Evolutionary conservation across 2,329 filamentous ascomycete species (phyloP).

Genomic region (Scytalidium sp.): DNA sequence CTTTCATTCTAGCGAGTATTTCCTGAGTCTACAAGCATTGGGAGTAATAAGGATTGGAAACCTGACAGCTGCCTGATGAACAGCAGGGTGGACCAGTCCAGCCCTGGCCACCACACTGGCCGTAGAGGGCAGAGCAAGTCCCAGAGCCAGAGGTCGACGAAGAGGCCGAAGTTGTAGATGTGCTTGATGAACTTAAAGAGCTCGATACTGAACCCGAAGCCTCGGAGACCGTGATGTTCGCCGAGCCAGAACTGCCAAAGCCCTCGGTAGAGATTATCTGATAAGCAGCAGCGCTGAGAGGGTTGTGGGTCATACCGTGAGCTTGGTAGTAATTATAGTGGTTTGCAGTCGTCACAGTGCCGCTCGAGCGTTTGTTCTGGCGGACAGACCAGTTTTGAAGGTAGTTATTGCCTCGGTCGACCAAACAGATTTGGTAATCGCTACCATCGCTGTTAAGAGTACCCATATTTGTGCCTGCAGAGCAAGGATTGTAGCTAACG

Average conservation of each 20-base stretch:
- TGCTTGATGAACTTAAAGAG: neutral
- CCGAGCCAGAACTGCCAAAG: constrained; percentile 45
- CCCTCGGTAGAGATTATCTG: constrained; percentile 53
- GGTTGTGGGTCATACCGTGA: constrained; percentile 35
- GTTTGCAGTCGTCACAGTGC: constrained; percentile 44
- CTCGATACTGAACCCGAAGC: neutral
- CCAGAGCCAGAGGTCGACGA: neutral
- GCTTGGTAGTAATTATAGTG: constrained; percentile 52
- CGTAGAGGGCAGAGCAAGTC: neutral
- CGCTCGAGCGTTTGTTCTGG: constrained; percentile 43
- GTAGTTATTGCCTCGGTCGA: constrained; percentile 35
- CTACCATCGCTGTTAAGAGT: constrained; percentile 48
- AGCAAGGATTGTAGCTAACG: constrained; percentile 32
- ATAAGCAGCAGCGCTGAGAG: constrained; percentile 43
- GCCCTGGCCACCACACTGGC: constrained; percentile 5
- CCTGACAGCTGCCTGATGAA: constrained; percentile 7
- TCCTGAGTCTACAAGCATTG: constrained; percentile 4
- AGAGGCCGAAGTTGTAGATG: neutral
- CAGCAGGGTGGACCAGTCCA: constrained; percentile 5
- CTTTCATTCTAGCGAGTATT: neutral
- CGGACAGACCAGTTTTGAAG: constrained; percentile 52
- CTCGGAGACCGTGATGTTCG: constrained; percentile 17
- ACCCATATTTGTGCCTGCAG: constrained; percentile 38
- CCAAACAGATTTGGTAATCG: constrained; percentile 45
- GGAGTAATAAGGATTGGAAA: constrained; percentile 7